A percentile compares a stretch with the other conserved stretches of the same genome.
Evolutionary conservation across 176 grass and related monocot species (phyloP).

Genomic region (Musa schizocarpa): DNA sequence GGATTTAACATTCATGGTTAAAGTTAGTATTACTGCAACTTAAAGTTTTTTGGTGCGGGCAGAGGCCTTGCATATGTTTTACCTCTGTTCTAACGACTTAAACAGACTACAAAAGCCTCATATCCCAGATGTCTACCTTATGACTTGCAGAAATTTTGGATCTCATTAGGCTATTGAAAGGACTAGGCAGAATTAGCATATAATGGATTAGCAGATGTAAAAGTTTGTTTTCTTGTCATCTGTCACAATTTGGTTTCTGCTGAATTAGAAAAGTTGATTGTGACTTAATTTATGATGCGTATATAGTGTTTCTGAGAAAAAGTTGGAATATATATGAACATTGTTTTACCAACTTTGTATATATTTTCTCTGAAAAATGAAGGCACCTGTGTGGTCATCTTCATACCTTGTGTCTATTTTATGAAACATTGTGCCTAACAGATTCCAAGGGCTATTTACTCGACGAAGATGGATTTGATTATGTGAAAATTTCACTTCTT

Average conservation of each 20-base stretch:
- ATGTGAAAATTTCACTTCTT: constrained; percentile 83
- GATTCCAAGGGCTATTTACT: constrained; percentile 96
- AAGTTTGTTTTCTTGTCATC: neutral
- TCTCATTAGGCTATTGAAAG: neutral
- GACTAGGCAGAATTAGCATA: neutral
- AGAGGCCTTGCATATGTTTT: neutral
- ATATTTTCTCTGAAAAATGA: neutral
- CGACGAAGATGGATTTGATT: constrained; percentile 93
- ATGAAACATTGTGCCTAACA: constrained; percentile 18
- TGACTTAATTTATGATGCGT: neutral
- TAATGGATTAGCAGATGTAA: neutral
- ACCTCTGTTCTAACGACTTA: neutral
- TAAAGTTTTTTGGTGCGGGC: neutral
- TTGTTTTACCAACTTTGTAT: neutral
- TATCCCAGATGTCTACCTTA: too few species aligned
- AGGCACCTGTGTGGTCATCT: neutral
- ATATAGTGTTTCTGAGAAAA: neutral
- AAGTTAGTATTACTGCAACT: neutral
- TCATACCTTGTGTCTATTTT: neutral
- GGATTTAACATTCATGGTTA: neutral
- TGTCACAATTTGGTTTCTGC: neutral
- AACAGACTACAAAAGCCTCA: too few species aligned
- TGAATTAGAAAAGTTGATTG: neutral
- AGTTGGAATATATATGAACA: neutral
- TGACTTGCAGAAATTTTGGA: neutral